phyloP scores from a whole-genome alignment of 495 filamentous ascomycete genomes.

The Hyaloscypha finlandica region DNA sequence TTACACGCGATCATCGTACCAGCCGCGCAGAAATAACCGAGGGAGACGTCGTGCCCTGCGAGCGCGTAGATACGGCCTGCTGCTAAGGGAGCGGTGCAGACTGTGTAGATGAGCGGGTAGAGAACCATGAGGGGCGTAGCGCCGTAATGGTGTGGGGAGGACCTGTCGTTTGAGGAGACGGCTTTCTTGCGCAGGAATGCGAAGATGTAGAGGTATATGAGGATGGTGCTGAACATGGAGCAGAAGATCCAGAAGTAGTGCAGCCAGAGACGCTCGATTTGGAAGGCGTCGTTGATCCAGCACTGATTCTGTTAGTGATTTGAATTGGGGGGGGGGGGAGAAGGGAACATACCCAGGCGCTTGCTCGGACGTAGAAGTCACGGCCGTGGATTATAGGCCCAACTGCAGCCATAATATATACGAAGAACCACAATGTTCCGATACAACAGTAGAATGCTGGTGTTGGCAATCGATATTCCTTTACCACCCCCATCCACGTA shows the following conservation, averaged over 20 bases:
- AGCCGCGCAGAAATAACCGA: constrained; percentile 66
- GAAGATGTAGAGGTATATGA: constrained; percentile 67
- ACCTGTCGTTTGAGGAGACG: neutral
- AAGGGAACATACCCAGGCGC: constrained; percentile 57
- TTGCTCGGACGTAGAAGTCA: constrained; percentile 62
- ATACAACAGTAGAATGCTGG: constrained; percentile 53
- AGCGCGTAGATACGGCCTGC: constrained; percentile 68
- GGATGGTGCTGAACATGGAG: constrained; percentile 61
- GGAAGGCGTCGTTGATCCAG: constrained; percentile 67
- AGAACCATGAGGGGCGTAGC: constrained; percentile 70
- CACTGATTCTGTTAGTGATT: constrained; percentile 49
- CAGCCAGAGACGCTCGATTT: constrained; percentile 63
- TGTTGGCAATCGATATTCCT: constrained; percentile 57
- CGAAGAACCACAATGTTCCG: constrained; percentile 57
- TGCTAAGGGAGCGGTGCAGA: constrained; percentile 72
- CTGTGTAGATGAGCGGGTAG: constrained; percentile 73
- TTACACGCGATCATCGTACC: constrained; percentile 74
- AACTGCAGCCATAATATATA: constrained; percentile 57
- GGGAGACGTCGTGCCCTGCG: constrained; percentile 51
- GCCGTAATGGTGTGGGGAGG: constrained; percentile 29
- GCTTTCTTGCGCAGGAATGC: constrained; percentile 48
- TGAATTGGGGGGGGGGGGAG: constrained; percentile 19
- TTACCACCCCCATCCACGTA: constrained; percentile 65
- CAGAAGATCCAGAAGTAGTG: constrained; percentile 85
- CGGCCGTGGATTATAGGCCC: constrained; percentile 52